Percentiles rank a stretch among this genome's conserved stretches.
These are phyloP conservation scores for Epithele typhae DNA, from an alignment of 768 basidiomycete species.

Conservation along the genomic window DNA sequence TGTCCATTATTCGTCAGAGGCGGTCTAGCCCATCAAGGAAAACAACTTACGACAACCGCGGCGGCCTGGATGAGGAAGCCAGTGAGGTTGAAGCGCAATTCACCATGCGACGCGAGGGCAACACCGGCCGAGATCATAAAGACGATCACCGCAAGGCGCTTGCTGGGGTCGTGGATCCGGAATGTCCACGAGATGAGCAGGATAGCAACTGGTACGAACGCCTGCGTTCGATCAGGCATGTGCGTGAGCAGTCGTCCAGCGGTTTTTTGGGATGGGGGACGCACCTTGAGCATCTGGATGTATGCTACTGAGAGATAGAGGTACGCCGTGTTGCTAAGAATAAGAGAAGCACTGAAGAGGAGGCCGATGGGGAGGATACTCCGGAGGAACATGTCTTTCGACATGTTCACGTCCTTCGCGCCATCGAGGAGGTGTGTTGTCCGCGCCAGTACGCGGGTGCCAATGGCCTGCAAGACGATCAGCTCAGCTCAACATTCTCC, in stretches of 20 bases:
- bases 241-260: too few relatives aligned
- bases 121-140: conserved; percentile 89
- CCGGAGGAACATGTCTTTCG: conserved; percentile 69
- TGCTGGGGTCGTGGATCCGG: conserved; percentile 84
- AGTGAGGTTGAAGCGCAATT: conserved; percentile 76
- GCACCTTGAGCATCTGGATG: conserved; percentile 94
- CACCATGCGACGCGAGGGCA: conserved; percentile 85
- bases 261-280: too few relatives aligned
- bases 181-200: conserved; percentile 90
- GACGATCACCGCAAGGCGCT: conserved; percentile 77
- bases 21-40: neutral
- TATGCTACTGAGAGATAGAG: conserved; percentile 89
- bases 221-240: conserved; percentile 45
- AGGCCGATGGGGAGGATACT: conserved; percentile 93
- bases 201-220: conserved; percentile 87
- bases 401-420: conserved; percentile 73
- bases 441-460: conserved; percentile 80
- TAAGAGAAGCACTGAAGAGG: conserved; percentile 88
- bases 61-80: conserved; percentile 88
- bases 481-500: too few relatives aligned
- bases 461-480: conserved; percentile 58
- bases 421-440: conserved; percentile 81
- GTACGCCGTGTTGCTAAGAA: conserved; percentile 90
- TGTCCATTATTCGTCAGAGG: conserved; percentile 23
- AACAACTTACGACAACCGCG: conserved; percentile 69